These are phyloP conservation scores for Aspergillus sp. DNA, from an alignment of 2,329 filamentous ascomycete genomes.

Conservation along the genomic window DNA sequence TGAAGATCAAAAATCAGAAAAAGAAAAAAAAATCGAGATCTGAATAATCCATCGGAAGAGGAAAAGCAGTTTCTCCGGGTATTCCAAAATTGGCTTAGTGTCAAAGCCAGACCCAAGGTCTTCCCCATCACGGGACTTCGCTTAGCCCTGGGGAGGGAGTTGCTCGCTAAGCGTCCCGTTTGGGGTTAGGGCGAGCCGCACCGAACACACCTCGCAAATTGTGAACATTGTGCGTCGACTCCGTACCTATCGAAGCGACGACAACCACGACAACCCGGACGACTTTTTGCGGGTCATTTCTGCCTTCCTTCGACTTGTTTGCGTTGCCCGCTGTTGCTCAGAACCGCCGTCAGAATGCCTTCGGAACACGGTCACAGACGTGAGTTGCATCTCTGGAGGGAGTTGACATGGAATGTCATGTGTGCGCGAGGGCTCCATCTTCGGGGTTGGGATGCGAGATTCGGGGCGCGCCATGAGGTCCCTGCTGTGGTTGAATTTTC, in stretches of 20 bases:
- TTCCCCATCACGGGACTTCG: conserved; percentile 31
- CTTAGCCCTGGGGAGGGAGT: conserved; percentile 26
- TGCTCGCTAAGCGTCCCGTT: conserved; percentile 36
- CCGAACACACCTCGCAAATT: conserved; percentile 39
- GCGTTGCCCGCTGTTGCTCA: conserved; percentile 41
- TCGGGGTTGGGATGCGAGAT: conserved; percentile 5
- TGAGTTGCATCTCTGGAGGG: conserved; percentile 53
- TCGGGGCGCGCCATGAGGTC: conserved; percentile 8
- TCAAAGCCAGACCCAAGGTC: not conserved
- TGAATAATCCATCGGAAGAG: conserved; percentile 8
- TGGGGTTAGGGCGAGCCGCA: conserved; percentile 33
- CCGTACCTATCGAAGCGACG: conserved; percentile 37
- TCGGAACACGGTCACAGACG: conserved; percentile 84
- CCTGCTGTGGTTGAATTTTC: not conserved
- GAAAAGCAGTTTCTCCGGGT: conserved; percentile 10
- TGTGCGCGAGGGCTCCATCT: conserved; percentile 9
- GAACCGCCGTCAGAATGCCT: conserved; percentile 70
- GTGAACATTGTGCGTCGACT: conserved; percentile 33
- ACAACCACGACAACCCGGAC: conserved; percentile 43
- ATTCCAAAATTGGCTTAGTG: conserved; percentile 16
- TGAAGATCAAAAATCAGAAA: not conserved
- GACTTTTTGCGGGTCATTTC: conserved; percentile 41
- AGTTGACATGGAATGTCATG: conserved; percentile 14
- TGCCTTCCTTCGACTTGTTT: conserved; percentile 42
- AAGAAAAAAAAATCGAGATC: conserved; percentile 7